phyloP scores from a whole-genome alignment of 345 rosid species.

The Ricinus communis region DNA sequence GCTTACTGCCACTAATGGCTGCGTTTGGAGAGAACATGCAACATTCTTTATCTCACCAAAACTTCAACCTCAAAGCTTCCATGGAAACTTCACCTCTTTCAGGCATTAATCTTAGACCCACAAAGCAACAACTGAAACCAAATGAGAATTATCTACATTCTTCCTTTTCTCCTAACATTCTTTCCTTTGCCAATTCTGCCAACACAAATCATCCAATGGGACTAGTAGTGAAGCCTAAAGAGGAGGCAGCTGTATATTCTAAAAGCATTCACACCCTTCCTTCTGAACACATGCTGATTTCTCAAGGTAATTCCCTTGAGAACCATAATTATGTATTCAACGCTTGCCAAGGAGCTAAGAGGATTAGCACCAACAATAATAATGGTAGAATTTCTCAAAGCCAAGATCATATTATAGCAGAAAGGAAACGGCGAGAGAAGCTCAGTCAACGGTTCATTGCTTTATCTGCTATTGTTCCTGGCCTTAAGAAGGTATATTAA shows the following conservation, averaged over 20 bases:
- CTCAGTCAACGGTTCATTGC: constrained; percentile 67
- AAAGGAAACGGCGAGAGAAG: constrained; percentile 66
- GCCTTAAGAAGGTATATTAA: constrained; percentile 55
- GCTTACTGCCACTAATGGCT: constrained; percentile 37
- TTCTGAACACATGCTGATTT: constrained; percentile 24
- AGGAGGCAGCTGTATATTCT: constrained; percentile 31
- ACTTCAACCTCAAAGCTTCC: constrained; percentile 26
- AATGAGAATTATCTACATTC: constrained; percentile 17
- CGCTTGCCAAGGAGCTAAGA: constrained; percentile 32
- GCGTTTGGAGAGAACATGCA: constrained; percentile 47
- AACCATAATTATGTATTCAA: constrained; percentile 39
- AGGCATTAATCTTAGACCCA: constrained; percentile 27
- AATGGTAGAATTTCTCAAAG: constrained; percentile 36
- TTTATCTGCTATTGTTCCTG: constrained; percentile 63
- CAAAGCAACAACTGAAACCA: constrained; percentile 47
- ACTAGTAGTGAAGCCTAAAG: constrained; percentile 42
- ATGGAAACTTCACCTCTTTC: constrained; percentile 3
- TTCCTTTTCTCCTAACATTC: constrained; percentile 24
- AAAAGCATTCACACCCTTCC: constrained; percentile 20
- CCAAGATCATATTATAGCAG: constrained; percentile 66
- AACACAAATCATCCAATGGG: constrained; percentile 35
- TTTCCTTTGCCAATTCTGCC: constrained; percentile 33
- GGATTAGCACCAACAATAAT: constrained; percentile 22
- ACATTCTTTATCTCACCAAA: constrained; percentile 19
- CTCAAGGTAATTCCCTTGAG: constrained; percentile 32